These are phyloP conservation scores for Evansstolkia leycettana DNA, from an alignment of 495 filamentous ascomycete species.

Conservation along the genomic window DNA sequence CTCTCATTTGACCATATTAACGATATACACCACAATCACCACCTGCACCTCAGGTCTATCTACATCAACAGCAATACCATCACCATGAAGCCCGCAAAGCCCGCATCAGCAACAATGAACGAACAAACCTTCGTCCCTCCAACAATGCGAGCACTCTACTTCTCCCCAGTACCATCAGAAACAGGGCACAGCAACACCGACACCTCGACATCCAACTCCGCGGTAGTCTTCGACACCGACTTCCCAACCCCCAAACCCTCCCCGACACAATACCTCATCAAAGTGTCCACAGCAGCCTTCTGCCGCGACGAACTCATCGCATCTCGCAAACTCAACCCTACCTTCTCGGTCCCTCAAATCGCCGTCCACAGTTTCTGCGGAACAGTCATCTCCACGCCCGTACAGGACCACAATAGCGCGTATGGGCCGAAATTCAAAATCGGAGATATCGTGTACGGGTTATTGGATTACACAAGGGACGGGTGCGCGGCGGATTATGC, in stretches of 20 bases:
- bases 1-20: too few relatives aligned
- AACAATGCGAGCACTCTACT: conserved; percentile 31
- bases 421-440: conserved; percentile 30
- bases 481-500: conserved; percentile 41
- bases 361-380: conserved; percentile 48
- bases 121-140: conserved; percentile 20
- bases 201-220: conserved; percentile 2
- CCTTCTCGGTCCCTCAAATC: conserved; percentile 30
- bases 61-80: background rate
- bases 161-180: conserved; percentile 13
- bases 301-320: conserved; percentile 38
- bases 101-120: conserved; percentile 19
- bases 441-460: conserved; percentile 41
- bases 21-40: too few relatives aligned
- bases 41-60: too few relatives aligned
- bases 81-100: conserved; percentile 14
- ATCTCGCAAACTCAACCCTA: conserved; percentile 33
- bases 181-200: conserved; percentile 6
- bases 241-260: conserved; percentile 27
- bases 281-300: conserved; percentile 42
- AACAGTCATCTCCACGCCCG: conserved; percentile 35
- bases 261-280: conserved; percentile 43
- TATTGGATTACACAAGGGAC: conserved; percentile 31
- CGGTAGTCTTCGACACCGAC: conserved; percentile 18
- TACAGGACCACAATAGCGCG: conserved; percentile 21